Conservation (phyloP, 2,329 filamentous ascomycete species). For the Penicillium expansum region DNA sequence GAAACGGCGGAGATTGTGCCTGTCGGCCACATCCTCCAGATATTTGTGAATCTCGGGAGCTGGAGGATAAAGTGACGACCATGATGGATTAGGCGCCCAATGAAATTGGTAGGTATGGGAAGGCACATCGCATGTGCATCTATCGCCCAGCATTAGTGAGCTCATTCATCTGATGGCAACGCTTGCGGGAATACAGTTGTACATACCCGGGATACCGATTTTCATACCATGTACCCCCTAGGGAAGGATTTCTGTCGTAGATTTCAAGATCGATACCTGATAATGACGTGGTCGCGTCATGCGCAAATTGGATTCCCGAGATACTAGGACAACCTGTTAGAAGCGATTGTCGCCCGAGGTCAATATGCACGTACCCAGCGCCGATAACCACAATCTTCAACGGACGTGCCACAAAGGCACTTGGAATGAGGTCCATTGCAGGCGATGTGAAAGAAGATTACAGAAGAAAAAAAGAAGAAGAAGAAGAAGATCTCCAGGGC, state of each 20-base stretch:
- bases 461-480: neutral
- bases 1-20: constrained; percentile 8
- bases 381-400: constrained; percentile 10
- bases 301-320: constrained; percentile 12
- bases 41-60: constrained; percentile 7
- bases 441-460: neutral
- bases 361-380: constrained; percentile 4
- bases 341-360: neutral
- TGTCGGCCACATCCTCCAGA: constrained; percentile 7
- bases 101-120: constrained; percentile 33
- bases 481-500: neutral
- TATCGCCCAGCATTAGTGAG: neutral
- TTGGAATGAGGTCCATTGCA: constrained; percentile 5
- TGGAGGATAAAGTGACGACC: constrained; percentile 8
- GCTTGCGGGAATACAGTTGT: neutral
- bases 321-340: neutral
- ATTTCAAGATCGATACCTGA: constrained; percentile 5
- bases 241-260: constrained; percentile 25
- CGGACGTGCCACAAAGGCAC: constrained; percentile 4
- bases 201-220: constrained; percentile 28
- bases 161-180: neutral
- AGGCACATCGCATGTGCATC: constrained; percentile 35
- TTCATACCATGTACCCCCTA: constrained; percentile 33
- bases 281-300: constrained; percentile 1
- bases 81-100: constrained; percentile 19